phyloP scores from a whole-genome alignment of 75 land plant genomes.

The Selaginella tamariscina region DNA sequence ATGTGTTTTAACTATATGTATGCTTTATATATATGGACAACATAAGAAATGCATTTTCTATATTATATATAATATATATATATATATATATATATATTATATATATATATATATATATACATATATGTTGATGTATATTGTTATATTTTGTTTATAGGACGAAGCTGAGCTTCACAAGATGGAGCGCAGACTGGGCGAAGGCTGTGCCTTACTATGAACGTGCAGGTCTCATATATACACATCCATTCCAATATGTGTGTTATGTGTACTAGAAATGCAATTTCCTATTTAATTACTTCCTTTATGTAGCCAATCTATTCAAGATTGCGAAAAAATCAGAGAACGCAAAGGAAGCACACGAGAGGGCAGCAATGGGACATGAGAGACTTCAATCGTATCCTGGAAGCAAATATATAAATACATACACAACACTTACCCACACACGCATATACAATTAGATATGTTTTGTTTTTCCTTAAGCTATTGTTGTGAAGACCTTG shows the following conservation, averaged over 20 bases:
- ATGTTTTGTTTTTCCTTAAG: no score
- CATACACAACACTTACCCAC: background rate
- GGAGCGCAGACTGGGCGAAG: slow-evolving; percentile 76
- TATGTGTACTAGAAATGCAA: no score
- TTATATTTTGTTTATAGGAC: slow-evolving; percentile 34
- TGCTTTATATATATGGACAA: background rate
- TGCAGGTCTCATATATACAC: slow-evolving; percentile 45
- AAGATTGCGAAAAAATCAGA: slow-evolving; percentile 54
- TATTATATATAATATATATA: background rate
- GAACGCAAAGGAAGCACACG: slow-evolving; percentile 83
- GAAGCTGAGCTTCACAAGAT: slow-evolving; percentile 67
- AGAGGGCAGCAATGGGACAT: slow-evolving; percentile 85
- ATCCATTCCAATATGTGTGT: no score
- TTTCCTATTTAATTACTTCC: background rate
- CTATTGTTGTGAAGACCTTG: slow-evolving; percentile 58
- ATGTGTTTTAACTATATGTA: background rate
- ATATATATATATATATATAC: no score
- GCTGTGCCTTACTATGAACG: slow-evolving; percentile 81
- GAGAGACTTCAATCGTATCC: slow-evolving; percentile 95
- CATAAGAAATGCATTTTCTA: background rate
- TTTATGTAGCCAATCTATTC: slow-evolving; percentile 14
- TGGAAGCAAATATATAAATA: background rate
- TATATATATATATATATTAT: background rate
- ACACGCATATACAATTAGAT: no score
- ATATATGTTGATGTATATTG: no score